Evolutionary conservation across 345 rosid genomes (phyloP).

Genomic region (Carallia brachiata): DNA sequence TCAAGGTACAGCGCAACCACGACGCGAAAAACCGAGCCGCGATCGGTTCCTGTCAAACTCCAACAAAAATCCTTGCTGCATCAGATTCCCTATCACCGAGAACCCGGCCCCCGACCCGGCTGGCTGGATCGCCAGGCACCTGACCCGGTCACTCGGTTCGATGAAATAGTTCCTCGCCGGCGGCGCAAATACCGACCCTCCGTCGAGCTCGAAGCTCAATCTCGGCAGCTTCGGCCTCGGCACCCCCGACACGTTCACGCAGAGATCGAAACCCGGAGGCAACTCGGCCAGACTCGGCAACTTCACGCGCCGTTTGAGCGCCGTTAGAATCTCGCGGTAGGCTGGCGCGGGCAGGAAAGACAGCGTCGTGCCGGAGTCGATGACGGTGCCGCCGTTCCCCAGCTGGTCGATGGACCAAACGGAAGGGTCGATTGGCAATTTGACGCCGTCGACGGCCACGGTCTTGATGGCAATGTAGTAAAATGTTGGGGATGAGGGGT

Average conservation of each 20-base stretch:
- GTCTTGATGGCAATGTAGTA: constrained; percentile 56
- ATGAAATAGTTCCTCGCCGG: constrained; percentile 78
- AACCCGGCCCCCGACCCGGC: constrained; percentile 41
- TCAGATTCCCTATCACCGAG: constrained; percentile 82
- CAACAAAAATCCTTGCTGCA: constrained; percentile 89
- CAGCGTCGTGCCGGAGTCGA: constrained; percentile 81
- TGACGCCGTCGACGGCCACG: constrained; percentile 45
- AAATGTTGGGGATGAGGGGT: constrained; percentile 67
- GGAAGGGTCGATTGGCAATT: constrained; percentile 53
- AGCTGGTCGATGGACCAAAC: constrained; percentile 65
- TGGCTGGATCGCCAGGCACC: constrained; percentile 68
- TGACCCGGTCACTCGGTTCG: constrained; percentile 54
- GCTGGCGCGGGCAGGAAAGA: constrained; percentile 54
- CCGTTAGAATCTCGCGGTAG: constrained; percentile 43
- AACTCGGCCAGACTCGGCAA: constrained; percentile 36
- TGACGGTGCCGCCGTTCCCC: constrained; percentile 85
- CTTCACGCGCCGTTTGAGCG: constrained; percentile 43
- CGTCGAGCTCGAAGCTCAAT: constrained; percentile 49
- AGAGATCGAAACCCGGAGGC: constrained; percentile 72
- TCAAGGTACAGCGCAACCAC: constrained; percentile 56
- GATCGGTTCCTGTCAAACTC: constrained; percentile 74
- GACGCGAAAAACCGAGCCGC: constrained; percentile 75
- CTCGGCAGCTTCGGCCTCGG: constrained; percentile 46
- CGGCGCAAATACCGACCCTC: constrained; percentile 53
- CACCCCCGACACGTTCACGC: constrained; percentile 59